Conservation (phyloP, 331 rosid genomes). For the Malus hybrid region DNA sequence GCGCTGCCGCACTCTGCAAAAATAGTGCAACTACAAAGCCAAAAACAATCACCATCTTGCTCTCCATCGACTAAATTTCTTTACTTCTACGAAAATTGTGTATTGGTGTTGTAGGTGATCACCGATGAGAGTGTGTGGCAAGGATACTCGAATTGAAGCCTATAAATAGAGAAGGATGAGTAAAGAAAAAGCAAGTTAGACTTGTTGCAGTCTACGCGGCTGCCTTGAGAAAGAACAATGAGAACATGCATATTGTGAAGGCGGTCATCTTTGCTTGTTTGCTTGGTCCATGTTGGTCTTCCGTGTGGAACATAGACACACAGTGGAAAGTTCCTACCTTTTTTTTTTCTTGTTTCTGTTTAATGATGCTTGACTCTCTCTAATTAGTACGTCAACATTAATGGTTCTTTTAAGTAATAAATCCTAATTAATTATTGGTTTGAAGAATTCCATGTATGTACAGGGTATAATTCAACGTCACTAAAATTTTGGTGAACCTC, state of each 20-base stretch:
- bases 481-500: too few species aligned
- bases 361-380: too few species aligned
- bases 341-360: too few species aligned
- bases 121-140: not conserved
- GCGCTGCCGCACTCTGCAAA: slow-evolving; percentile 7
- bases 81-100: not conserved
- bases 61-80: not conserved
- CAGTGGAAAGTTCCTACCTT: not conserved
- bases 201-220: not conserved
- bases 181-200: not conserved
- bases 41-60: not conserved
- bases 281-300: not conserved
- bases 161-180: not conserved
- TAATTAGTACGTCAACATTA: too few species aligned
- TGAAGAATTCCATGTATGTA: not conserved
- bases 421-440: too few species aligned
- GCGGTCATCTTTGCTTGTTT: not conserved
- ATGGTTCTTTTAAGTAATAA: too few species aligned
- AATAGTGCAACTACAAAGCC: not conserved
- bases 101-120: not conserved
- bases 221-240: not conserved
- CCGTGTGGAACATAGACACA: not conserved
- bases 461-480: too few species aligned
- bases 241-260: not conserved
- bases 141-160: not conserved